These are phyloP conservation scores for Fraxinus latifolia DNA, from an alignment of 305 asterid genomes.

Conservation along the genomic window DNA sequence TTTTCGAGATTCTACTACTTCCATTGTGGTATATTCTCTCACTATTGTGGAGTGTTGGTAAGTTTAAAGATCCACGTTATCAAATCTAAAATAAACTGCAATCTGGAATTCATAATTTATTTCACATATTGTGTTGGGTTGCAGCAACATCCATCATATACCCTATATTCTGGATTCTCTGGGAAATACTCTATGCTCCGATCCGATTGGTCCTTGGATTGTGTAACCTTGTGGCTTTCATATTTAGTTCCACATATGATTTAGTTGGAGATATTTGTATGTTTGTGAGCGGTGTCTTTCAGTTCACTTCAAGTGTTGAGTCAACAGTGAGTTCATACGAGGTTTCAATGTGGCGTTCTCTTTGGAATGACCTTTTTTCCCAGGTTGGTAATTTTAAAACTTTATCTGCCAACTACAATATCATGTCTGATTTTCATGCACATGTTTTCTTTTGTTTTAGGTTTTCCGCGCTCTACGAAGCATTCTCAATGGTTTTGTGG, in stretches of 20 bases:
- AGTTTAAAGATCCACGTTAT: constrained; percentile 22
- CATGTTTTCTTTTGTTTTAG: constrained; percentile 31
- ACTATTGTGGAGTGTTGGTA: constrained; percentile 49
- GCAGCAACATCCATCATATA: constrained; percentile 52
- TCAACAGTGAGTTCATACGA: constrained; percentile 27
- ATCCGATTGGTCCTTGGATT: constrained; percentile 42
- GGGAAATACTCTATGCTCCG: constrained; percentile 46
- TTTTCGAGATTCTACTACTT: constrained; percentile 48
- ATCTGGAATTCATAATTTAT: background rate
- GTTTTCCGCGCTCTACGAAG: constrained; percentile 70
- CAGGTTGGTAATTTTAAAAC: constrained; percentile 39
- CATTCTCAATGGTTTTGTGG: constrained; percentile 71
- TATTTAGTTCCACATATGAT: constrained; percentile 33
- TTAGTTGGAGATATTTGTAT: constrained; percentile 41
- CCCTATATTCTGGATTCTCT: constrained; percentile 54
- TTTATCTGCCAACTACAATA: background rate
- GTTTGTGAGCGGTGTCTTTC: constrained; percentile 45
- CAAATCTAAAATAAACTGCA: background rate
- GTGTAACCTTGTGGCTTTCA: constrained; percentile 32
- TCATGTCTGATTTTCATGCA: constrained; percentile 3
- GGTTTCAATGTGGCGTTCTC: too few relatives aligned
- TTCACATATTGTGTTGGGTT: constrained; percentile 10
- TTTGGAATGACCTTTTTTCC: constrained; percentile 55
- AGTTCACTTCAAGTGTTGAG: constrained; percentile 42
- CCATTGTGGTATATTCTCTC: constrained; percentile 56